Evolutionary conservation across 2,329 filamentous ascomycete genomes (phyloP).

Genomic region (Penicillium corylophilum): DNA sequence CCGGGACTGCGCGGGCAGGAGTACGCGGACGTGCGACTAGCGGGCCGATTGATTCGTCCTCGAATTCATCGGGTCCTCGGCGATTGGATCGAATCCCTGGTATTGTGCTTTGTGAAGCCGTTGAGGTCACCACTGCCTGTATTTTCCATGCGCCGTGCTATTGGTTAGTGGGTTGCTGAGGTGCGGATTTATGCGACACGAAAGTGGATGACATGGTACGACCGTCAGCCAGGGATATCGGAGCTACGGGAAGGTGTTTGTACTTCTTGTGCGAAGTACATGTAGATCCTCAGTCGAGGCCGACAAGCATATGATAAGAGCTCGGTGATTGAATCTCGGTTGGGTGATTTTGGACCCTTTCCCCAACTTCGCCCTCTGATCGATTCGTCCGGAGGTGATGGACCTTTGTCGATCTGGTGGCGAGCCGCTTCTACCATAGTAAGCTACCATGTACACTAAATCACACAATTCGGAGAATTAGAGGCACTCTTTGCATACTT

Average conservation of each 20-base stretch:
- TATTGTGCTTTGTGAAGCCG: constrained; percentile 1
- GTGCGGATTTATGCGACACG: background rate
- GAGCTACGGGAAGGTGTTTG: background rate
- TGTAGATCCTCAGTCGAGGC: background rate
- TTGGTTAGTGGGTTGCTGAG: background rate
- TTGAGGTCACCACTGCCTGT: constrained; percentile 5
- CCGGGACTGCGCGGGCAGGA: background rate
- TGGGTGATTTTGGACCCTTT: background rate
- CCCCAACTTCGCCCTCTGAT: background rate
- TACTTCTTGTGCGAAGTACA: background rate
- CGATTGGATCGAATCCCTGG: constrained; percentile 6
- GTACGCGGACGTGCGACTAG: constrained; percentile 12
- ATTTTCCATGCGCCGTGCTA: background rate
- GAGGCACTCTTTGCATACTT: background rate
- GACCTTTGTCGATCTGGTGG: constrained; percentile 13
- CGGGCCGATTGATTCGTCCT: constrained; percentile 15
- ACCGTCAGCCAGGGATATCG: constrained; percentile 4
- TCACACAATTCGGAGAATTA: constrained; percentile 7
- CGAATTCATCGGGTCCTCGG: constrained; percentile 19
- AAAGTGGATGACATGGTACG: background rate
- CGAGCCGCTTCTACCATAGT: constrained; percentile 12
- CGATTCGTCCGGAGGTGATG: background rate
- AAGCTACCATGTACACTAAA: constrained; percentile 14
- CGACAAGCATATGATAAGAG: background rate
- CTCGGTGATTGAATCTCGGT: background rate